phyloP scores from a whole-genome alignment of 257 asterid species.

The Paulownia fortunei region DNA sequence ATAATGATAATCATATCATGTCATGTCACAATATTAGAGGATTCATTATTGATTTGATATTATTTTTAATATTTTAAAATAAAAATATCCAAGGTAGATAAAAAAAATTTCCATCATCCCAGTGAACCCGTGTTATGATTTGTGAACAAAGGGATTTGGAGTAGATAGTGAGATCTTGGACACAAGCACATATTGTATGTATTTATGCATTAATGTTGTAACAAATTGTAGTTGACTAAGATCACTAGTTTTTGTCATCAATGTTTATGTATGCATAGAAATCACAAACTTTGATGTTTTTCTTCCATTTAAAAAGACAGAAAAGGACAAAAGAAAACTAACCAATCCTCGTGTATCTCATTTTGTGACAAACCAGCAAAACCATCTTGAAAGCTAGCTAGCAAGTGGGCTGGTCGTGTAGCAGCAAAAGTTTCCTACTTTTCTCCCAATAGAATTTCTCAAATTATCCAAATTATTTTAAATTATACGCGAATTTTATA shows the following conservation, averaged over 20 bases:
- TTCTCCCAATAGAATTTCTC: neutral
- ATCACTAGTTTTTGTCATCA: neutral
- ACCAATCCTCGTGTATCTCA: slow-evolving; percentile 22
- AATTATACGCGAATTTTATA: too few relatives aligned
- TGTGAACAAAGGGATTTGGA: neutral
- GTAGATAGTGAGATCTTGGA: neutral
- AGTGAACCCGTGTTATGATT: neutral
- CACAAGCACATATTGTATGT: neutral
- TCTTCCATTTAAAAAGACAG: neutral
- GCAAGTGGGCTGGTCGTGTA: slow-evolving; percentile 9
- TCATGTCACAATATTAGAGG: too few relatives aligned
- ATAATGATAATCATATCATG: too few relatives aligned
- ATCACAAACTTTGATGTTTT: slow-evolving; percentile 16
- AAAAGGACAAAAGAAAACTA: slow-evolving; percentile 32
- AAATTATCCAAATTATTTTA: too few relatives aligned
- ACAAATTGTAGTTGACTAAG: slow-evolving; percentile 26
- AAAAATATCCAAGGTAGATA: too few relatives aligned
- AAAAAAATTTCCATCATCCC: too few relatives aligned
- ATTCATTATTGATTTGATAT: too few relatives aligned
- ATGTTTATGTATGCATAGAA: slow-evolving; percentile 11
- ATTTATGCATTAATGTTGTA: slow-evolving; percentile 4
- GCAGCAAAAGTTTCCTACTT: neutral
- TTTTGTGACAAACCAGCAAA: slow-evolving; percentile 2
- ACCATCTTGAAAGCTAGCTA: slow-evolving; percentile 17
- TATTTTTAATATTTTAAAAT: too few relatives aligned